Evolutionary conservation across 768 basidiomycete species (phyloP), one percentile per base, ranked within the genome.

Genomic region (Fibroporia radiculosa): DNA sequence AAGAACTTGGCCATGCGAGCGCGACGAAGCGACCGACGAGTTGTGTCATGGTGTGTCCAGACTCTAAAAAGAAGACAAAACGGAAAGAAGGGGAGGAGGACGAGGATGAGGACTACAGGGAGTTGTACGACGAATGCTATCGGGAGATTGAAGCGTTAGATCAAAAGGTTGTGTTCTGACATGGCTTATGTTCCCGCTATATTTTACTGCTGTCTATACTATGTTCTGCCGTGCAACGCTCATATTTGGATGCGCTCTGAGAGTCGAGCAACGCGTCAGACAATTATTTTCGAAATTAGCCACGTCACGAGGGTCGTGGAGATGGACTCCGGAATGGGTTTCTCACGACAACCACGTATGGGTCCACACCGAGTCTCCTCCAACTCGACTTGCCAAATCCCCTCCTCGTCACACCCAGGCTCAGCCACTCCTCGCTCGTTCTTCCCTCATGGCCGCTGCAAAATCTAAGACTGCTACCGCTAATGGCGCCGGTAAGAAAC

Each of bases 1-100:
- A 98, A 65, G 92, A 95, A 59, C 82, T 99, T 23, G 96, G 96
- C 0, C 83, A 87, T 54, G 90, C 93, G 14, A 92, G 92, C 60
- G 86, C 90, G 40, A 99, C 96, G 34, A 99, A 99, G 69, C 83
- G 96, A 55, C 95, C 96, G 26, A 99, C 96, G 39, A 95, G 92
- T 54, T 97, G 93, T 64, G 93, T 99, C 4, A 87, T 99, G 80
- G 73, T 98, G 42, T 93, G 87, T 62, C 87, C 89, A 1, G 72
- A 83, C 59, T 73, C 79, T 61, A 88, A 89, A 62, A 80, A 78
- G 62, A 85, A 81, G 59, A 61, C 64, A 37, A 82, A 79, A 56
- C 67, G 70, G 57, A 82, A 84, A 54, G 73, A 68, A 13, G 67
- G 63, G 4, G 81, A 79, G 33, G 75, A 69, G 39, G 78, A 73